Evolutionary conservation across 768 basidiomycete genomes (phyloP).

Genomic region (Scleroderma bovista): DNA sequence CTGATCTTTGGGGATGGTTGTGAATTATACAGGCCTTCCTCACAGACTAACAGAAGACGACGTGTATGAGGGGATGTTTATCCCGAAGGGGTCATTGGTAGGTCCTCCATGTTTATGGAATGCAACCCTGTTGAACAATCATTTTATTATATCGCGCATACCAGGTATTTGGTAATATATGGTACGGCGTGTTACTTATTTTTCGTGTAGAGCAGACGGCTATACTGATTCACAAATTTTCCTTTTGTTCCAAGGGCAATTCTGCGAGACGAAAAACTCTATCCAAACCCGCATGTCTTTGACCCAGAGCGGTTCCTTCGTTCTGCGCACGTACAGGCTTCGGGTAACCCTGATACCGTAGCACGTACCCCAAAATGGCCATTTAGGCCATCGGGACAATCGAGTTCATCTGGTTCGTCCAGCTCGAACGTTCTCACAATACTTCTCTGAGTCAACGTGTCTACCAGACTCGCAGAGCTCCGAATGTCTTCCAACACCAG

Average conservation of each 20-base stretch:
- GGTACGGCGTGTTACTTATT: constrained; percentile 29
- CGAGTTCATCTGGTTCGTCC: neutral
- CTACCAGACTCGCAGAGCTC: too few species aligned
- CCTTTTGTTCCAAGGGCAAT: constrained; percentile 32
- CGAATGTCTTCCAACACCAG: too few species aligned
- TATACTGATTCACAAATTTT: neutral
- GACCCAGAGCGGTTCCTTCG: constrained; percentile 48
- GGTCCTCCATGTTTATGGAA: constrained; percentile 5
- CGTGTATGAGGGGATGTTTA: constrained; percentile 50
- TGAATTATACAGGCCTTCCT: constrained; percentile 43
- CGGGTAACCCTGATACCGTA: constrained; percentile 10
- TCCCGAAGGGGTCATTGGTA: constrained; percentile 60
- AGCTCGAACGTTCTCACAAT: neutral
- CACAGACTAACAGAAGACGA: constrained; percentile 65
- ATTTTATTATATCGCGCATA: constrained; percentile 4
- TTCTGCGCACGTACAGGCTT: neutral
- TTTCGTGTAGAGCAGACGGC: neutral
- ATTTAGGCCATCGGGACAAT: neutral
- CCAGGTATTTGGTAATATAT: constrained; percentile 56
- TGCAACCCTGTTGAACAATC: neutral
- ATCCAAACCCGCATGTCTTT: constrained; percentile 46
- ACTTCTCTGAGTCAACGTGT: too few species aligned
- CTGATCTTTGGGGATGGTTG: neutral
- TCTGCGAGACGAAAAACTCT: constrained; percentile 46
- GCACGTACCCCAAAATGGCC: neutral